These are phyloP conservation scores for Clausena lansium DNA, from an alignment of 345 rosid genomes.

Conservation along the genomic window DNA sequence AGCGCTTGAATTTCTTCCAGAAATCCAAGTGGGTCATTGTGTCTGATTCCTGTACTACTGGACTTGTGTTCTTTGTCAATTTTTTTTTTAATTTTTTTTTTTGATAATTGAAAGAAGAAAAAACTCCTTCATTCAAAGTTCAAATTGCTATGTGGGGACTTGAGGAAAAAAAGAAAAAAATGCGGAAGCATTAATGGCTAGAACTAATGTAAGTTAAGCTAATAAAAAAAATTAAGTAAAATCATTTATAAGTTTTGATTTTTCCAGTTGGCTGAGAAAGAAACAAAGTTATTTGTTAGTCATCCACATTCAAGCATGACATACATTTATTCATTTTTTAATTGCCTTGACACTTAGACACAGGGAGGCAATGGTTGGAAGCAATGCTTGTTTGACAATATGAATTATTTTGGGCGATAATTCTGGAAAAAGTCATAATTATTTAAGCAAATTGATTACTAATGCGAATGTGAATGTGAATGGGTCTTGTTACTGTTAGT, in stretches of 20 bases:
- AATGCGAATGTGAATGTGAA: neutral
- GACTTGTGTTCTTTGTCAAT: constrained; percentile 11
- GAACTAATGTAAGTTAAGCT: neutral
- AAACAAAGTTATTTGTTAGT: neutral
- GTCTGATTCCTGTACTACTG: constrained; percentile 2
- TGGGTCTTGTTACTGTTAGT: neutral
- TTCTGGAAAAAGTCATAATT: no score
- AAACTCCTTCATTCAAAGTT: neutral
- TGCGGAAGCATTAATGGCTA: constrained; percentile 15
- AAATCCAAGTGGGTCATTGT: constrained; percentile 35
- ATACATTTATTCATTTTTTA: neutral
- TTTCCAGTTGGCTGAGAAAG: neutral
- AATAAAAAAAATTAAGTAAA: constrained; percentile 1
- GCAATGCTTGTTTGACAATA: neutral
- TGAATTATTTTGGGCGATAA: no score
- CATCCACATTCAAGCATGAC: neutral
- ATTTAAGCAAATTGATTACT: neutral
- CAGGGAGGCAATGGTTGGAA: neutral
- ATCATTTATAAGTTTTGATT: constrained; percentile 3
- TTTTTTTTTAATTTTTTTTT: no score
- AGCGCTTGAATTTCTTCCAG: constrained; percentile 41
- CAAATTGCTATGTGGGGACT: neutral
- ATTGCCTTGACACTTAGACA: neutral
- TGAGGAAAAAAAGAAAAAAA: neutral
- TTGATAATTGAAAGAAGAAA: neutral